Evolutionary conservation across 768 basidiomycete species (phyloP), one percentile per base, ranked within the genome.

Genomic region (Suillus fuscotomentosus): DNA sequence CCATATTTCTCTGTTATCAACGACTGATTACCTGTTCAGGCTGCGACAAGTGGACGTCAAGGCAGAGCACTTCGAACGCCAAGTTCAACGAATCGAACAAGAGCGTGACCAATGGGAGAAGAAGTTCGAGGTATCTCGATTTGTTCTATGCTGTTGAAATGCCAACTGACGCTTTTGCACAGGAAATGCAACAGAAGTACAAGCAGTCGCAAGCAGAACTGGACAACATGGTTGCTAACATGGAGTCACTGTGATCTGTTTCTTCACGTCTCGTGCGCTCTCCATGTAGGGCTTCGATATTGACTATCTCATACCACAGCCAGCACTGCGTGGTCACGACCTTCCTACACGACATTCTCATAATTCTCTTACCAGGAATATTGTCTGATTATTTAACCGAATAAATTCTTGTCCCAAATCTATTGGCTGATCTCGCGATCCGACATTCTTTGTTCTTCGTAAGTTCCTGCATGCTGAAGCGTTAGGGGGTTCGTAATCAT

Each of bases 41-140:
- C 84, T 99, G 70, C 84, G 97, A 67, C 94, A 97, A 73, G 95
- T 97, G 63, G 97, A 99, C 74, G 91, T 99, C 78, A 99, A 98
- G 82, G 97, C 97, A 11, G 97, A 99, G 77, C 95, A 99, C 80
- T 97, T 94, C 75, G 97, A 98, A 79, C 88, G 95, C 57, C 93
- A 96, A 74, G 88, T 97, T 22, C 82, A 87, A 68, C 86, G 92
- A 51, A 81, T 86, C 56, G 96, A 98, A 75, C 88, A 92, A 73
- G 97, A 99, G 77, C 88, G 96, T 60, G 97, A 99, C 75, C 71
- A 75, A 47, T 95, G 92, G 93, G 96, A 97, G 86, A 86, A 89
- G 84, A 98, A 97, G 80, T 92, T 86, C 80, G 96, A 96, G 83
- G 95, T 94, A 71, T 71, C 20, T 14, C 0, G 42, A 48, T 14